Evolutionary conservation across 805 yeast species (phyloP).

Genomic region (Torulaspora indica): DNA sequence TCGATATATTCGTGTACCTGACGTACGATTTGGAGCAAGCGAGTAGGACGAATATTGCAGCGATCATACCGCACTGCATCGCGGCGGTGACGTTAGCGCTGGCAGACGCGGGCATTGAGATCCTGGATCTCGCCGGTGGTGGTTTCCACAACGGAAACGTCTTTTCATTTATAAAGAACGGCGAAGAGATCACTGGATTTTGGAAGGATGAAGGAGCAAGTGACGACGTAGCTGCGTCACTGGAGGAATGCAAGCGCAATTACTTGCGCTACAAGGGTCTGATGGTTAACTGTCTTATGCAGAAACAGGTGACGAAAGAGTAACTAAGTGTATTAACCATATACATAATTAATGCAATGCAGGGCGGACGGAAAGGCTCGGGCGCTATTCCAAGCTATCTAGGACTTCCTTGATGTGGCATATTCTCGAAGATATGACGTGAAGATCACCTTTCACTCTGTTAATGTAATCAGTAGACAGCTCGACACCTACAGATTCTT

Average conservation of each 20-base stretch:
- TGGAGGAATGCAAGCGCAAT: conserved; percentile 42
- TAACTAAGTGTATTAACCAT: neutral
- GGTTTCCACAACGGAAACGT: conserved; percentile 46
- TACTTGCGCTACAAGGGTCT: conserved; percentile 22
- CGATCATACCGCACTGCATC: conserved; percentile 39
- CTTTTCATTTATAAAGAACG: conserved; percentile 51
- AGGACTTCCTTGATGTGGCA: conserved; percentile 30
- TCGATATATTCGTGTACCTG: conserved; percentile 69
- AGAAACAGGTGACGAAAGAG: conserved; percentile 4
- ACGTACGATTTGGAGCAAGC: conserved; percentile 42
- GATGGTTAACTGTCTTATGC: conserved; percentile 21
- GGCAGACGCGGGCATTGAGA: conserved; percentile 78
- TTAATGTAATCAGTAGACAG: conserved; percentile 34
- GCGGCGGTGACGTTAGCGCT: conserved; percentile 59
- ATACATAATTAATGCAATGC: conserved; percentile 1
- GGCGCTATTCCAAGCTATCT: conserved; percentile 22
- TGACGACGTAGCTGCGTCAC: conserved; percentile 23
- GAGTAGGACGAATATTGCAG: conserved; percentile 30
- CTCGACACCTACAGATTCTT: conserved; percentile 36
- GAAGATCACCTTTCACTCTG: conserved; percentile 31
- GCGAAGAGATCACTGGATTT: conserved; percentile 56
- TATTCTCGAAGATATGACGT: conserved; percentile 26
- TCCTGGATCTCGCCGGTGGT: conserved; percentile 69
- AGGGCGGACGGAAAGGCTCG: neutral
- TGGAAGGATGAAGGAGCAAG: conserved; percentile 43